phyloP scores from a whole-genome alignment of 129 eudicot species.

The Calendula officinalis region DNA sequence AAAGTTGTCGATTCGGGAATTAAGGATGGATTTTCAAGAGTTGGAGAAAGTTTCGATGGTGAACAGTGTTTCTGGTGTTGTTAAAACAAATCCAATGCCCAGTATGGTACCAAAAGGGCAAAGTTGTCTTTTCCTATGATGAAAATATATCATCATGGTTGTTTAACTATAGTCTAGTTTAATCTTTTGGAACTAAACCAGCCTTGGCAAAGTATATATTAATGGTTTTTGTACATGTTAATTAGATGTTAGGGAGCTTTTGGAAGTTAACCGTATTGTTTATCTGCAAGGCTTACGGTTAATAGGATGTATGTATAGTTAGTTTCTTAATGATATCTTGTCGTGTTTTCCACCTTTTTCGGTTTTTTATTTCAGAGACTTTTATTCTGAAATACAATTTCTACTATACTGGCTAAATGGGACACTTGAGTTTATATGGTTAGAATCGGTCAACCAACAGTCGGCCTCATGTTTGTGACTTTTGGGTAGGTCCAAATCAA shows the following conservation, averaged over 20 bases:
- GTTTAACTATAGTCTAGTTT: slow-evolving; percentile 29
- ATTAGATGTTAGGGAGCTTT: slow-evolving; percentile 26
- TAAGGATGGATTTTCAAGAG: slow-evolving; percentile 53
- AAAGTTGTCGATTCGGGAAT: slow-evolving; percentile 44
- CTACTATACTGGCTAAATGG: too few species aligned
- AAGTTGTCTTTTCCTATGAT: slow-evolving; percentile 61
- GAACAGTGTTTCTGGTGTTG: slow-evolving; percentile 50
- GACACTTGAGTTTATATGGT: neutral
- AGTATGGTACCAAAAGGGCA: slow-evolving; percentile 46
- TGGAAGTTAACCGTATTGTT: slow-evolving; percentile 19
- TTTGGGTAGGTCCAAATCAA: neutral
- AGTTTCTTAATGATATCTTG: neutral
- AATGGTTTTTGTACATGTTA: slow-evolving; percentile 40
- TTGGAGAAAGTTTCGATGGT: slow-evolving; percentile 55
- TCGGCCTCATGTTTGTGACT: neutral
- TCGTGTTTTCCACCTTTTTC: neutral
- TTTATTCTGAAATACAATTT: too few species aligned
- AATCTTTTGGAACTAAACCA: slow-evolving; percentile 29
- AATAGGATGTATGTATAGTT: slow-evolving; percentile 1
- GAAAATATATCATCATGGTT: neutral
- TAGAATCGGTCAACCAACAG: neutral
- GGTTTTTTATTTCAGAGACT: too few species aligned
- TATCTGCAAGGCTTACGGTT: slow-evolving; percentile 7
- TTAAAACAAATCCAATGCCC: slow-evolving; percentile 57
- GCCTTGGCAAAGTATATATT: slow-evolving; percentile 29